A percentile compares a stretch with the other conserved stretches of the same genome.
These are phyloP conservation scores for Blastomyces silverae DNA, from an alignment of 2,329 filamentous ascomycete genomes.

Conservation along the genomic window DNA sequence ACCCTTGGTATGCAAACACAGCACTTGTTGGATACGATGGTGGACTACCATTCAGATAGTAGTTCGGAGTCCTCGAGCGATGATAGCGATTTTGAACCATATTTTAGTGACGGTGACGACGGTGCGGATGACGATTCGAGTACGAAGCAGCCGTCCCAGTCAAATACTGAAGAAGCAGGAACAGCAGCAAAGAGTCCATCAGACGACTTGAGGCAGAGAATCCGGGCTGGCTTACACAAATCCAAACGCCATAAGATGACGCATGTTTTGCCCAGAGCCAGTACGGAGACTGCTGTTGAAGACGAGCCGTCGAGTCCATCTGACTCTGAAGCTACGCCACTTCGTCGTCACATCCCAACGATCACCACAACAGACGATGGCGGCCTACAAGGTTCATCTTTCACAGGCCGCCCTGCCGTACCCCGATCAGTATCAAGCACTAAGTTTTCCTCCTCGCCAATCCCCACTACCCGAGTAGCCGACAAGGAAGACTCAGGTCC, in stretches of 20 bases:
- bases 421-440: slow-evolving; percentile 33
- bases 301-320: slow-evolving; percentile 16
- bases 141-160: not conserved
- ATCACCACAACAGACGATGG: slow-evolving; percentile 16
- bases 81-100: slow-evolving; percentile 39
- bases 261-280: not conserved
- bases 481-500: slow-evolving; percentile 59
- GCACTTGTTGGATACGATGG: slow-evolving; percentile 57
- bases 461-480: slow-evolving; percentile 62
- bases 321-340: slow-evolving; percentile 8
- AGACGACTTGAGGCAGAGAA: not conserved
- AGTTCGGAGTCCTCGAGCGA: slow-evolving; percentile 40
- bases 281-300: slow-evolving; percentile 16
- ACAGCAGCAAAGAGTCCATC: not conserved
- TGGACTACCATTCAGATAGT: slow-evolving; percentile 46
- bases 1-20: slow-evolving; percentile 71
- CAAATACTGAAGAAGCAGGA: not conserved
- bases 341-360: slow-evolving; percentile 11
- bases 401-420: slow-evolving; percentile 24
- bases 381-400: slow-evolving; percentile 19
- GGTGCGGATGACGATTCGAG: slow-evolving; percentile 25
- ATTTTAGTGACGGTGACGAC: slow-evolving; percentile 34
- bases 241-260: slow-evolving; percentile 9
- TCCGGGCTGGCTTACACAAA: not conserved
- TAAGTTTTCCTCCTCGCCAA: slow-evolving; percentile 62